Evolutionary conservation across 768 basidiomycete species (phyloP), one percentile per base, ranked within the genome.

Genomic region (Lentinula boryana): DNA sequence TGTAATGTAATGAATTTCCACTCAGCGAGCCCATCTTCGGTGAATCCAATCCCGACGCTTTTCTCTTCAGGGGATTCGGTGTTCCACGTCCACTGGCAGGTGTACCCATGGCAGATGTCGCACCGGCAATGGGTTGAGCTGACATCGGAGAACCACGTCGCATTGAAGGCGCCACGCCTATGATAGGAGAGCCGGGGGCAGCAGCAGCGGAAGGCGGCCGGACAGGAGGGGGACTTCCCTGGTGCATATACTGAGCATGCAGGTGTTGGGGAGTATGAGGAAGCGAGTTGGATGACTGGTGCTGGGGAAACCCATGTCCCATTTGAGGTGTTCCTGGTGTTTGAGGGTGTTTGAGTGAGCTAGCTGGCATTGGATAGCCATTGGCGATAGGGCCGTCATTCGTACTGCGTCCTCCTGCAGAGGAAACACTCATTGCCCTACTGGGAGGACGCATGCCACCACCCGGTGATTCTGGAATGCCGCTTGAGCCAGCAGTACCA

Each of bases 401-500:
- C 2, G 35, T 48, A 13, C 18, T 32, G 18, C 48, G 27, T 3
- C 43, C 58, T 18, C 49, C 50, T 9, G 38, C 21, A 35, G 49
- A 36, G 10, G 49, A 31, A 15, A 41, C 56, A 21, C 53, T 61
- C 60, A 56, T 61, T 2, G 61, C 54, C 16, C 61, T 32, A 43
- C 61, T 62, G 3, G 61, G 61, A 40, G 61, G 61, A 31, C 61
- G 61, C 55, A 54, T 60, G 16, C 44, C 48, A 50, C 16, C 32
- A 15, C 27, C 33, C 10, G 38, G 49, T 9, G 58, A 52, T 35
- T 44, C 57, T 13, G 57, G 60, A 8, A 35, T 27, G 18, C 33
- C 44, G n/a, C 32, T 35, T 41, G 60, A n/a, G 18, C 49, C 36
- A 35, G 60, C 18, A 38, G 59, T 18, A 12, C 50, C 48, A 12